A percentile compares a stretch with the other conserved stretches of the same genome.
Evolutionary conservation across 1,139 yeast species (phyloP).

Genomic region (Sugiyamaella japonica): DNA sequence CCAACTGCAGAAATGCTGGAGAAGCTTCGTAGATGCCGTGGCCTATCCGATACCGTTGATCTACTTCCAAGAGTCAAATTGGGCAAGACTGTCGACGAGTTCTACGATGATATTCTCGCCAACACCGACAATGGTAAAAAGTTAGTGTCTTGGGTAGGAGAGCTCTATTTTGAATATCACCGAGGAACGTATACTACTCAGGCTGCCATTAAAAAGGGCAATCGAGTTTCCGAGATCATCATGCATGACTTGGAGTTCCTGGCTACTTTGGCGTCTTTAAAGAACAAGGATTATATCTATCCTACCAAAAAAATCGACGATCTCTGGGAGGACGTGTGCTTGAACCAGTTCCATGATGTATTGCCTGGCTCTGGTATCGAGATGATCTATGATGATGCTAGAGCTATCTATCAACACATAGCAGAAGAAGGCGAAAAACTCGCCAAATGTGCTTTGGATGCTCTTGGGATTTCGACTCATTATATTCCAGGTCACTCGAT

Average conservation of each 20-base stretch:
- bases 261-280: conserved; percentile 72
- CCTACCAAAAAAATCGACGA: conserved; percentile 66
- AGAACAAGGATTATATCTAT: conserved; percentile 54
- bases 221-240: conserved; percentile 74
- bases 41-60: conserved; percentile 77
- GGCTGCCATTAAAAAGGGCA: conserved; percentile 76
- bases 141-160: conserved; percentile 90
- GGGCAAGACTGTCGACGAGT: conserved; percentile 76
- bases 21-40: conserved; percentile 86
- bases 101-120: conserved; percentile 64
- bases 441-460: conserved; percentile 52
- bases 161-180: conserved; percentile 90
- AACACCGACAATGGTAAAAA: conserved; percentile 63
- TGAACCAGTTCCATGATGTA: conserved; percentile 96
- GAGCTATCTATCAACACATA: conserved; percentile 67
- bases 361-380: conserved; percentile 96
- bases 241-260: conserved; percentile 83
- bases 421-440: conserved; percentile 55
- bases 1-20: conserved; percentile 93
- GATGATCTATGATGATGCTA: conserved; percentile 93
- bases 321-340: conserved; percentile 83
- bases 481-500: conserved; percentile 24
- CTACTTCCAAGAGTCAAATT: conserved; percentile 74
- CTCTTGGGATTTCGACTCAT: conserved; percentile 41
- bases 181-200: conserved; percentile 97